Evolutionary conservation across 768 basidiomycete genomes (phyloP).

Genomic region (Suillus tomentosus): DNA sequence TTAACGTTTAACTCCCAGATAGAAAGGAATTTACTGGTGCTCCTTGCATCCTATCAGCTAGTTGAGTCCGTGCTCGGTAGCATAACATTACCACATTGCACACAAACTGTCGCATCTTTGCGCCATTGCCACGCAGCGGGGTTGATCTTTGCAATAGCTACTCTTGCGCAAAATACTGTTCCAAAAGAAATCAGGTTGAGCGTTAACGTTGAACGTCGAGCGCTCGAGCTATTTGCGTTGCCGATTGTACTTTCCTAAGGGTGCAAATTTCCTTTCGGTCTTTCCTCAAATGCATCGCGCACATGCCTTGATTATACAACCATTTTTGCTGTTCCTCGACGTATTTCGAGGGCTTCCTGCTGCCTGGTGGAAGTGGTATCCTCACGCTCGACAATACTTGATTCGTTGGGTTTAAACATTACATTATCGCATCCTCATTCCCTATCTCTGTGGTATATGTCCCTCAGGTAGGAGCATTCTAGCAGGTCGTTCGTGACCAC

Average conservation of each 20-base stretch:
- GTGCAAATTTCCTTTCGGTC: background rate
- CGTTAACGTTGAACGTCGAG: no score
- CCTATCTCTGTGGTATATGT: background rate
- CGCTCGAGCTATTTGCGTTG: background rate
- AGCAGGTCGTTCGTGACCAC: background rate
- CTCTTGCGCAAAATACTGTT: background rate
- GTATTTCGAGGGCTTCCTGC: background rate
- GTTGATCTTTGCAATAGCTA: background rate
- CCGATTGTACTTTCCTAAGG: background rate
- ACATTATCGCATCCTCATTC: background rate
- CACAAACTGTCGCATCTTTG: background rate
- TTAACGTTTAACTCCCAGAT: background rate
- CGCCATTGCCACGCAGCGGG: background rate
- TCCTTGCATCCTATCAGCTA: background rate
- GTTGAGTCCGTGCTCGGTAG: background rate
- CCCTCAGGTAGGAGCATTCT: background rate
- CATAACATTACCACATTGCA: background rate
- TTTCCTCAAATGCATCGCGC: background rate
- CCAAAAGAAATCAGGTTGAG: background rate
- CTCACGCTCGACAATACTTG: no score
- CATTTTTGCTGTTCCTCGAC: background rate
- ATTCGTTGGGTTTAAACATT: background rate
- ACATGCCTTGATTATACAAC: background rate
- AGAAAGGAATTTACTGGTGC: background rate
- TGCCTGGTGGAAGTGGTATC: background rate